These are phyloP conservation scores for Pulveroboletus ravenelii DNA, from an alignment of 768 basidiomycete species.

Conservation along the genomic window DNA sequence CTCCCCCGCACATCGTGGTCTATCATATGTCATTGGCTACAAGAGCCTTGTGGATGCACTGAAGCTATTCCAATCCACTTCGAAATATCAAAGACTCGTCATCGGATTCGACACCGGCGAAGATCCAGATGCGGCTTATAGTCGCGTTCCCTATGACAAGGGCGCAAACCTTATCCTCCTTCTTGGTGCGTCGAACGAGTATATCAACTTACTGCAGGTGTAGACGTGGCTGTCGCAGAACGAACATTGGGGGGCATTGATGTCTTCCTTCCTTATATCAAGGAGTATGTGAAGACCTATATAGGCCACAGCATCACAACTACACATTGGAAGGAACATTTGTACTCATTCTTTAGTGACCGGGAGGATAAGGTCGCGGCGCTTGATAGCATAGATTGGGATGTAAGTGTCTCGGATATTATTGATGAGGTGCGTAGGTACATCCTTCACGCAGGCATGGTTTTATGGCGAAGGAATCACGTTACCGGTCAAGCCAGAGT, in stretches of 20 bases:
- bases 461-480: constrained; percentile 50
- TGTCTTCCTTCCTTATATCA: constrained; percentile 52
- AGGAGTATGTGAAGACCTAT: constrained; percentile 52
- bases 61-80: constrained; percentile 49
- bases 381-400: constrained; percentile 53
- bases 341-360: constrained; percentile 47
- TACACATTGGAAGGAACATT: constrained; percentile 52
- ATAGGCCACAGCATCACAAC: constrained; percentile 55
- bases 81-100: constrained; percentile 74
- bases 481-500: constrained; percentile 46
- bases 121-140: constrained; percentile 76
- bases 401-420: constrained; percentile 34
- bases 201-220: too few relatives aligned
- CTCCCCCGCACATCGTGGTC: constrained; percentile 70
- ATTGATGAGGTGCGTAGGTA: neutral
- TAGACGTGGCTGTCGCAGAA: constrained; percentile 30
- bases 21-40: constrained; percentile 73
- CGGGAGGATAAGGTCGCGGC: constrained; percentile 42
- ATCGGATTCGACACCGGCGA: constrained; percentile 70
- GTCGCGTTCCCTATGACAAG: constrained; percentile 79
- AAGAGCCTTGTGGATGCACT: constrained; percentile 72
- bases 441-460: constrained; percentile 39
- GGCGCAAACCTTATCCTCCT: constrained; percentile 85
- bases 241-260: constrained; percentile 52
- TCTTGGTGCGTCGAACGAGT: constrained; percentile 46